These are phyloP conservation scores for Drosera capensis DNA, from an alignment of 148 eudicot species.

Conservation along the genomic window DNA sequence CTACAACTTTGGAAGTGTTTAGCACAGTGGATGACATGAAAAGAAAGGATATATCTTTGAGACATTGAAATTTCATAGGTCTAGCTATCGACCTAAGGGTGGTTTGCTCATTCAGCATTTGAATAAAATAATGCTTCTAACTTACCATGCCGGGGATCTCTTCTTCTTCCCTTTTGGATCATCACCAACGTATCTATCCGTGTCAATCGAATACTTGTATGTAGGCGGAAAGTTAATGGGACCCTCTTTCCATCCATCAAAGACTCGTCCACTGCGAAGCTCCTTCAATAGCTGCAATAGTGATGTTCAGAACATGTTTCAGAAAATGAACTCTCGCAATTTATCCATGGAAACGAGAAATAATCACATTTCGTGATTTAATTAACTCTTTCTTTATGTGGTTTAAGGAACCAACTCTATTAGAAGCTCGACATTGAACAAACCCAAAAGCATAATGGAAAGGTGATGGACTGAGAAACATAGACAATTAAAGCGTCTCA, in stretches of 20 bases:
- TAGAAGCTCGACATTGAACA: too few relatives aligned
- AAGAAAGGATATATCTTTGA: too few relatives aligned
- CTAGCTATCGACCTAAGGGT: too few relatives aligned
- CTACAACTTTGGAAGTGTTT: too few relatives aligned
- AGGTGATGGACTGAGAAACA: too few relatives aligned
- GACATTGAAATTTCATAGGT: too few relatives aligned
- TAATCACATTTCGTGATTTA: background rate
- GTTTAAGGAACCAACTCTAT: too few relatives aligned
- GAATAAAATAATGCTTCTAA: background rate
- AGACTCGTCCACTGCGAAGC: slow-evolving; percentile 54
- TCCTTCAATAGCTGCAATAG: slow-evolving; percentile 51
- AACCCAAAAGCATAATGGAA: too few relatives aligned
- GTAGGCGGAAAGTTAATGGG: slow-evolving; percentile 68
- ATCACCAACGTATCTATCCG: slow-evolving; percentile 75
- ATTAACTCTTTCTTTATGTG: too few relatives aligned
- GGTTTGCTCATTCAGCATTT: too few relatives aligned
- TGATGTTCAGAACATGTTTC: slow-evolving; percentile 2
- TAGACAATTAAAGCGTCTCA: too few relatives aligned
- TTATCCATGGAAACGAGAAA: background rate
- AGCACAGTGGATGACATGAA: too few relatives aligned
- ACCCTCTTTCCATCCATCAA: slow-evolving; percentile 92
- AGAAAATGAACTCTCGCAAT: background rate
- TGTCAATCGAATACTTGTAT: slow-evolving; percentile 67
- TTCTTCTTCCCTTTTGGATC: slow-evolving; percentile 76
- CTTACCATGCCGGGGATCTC: slow-evolving; percentile 96